These are phyloP conservation scores for Metschnikowia proteae DNA, from an alignment of 805 yeast species.

Conservation along the genomic window DNA sequence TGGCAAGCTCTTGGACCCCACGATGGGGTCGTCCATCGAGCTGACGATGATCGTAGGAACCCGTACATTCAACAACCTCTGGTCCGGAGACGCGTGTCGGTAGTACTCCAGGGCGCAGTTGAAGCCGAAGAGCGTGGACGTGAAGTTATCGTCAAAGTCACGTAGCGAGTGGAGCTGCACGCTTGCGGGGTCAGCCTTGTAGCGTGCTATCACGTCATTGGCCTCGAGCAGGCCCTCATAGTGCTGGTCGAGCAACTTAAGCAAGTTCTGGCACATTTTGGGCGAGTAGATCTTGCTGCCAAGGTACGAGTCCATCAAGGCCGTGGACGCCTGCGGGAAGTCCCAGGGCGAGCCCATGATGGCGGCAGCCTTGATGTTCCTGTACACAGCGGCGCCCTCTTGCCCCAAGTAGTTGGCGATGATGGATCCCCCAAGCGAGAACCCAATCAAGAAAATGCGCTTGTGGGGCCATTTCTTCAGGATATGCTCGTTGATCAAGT, in stretches of 20 bases:
- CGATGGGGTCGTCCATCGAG: slow-evolving; percentile 66
- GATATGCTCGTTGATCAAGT: slow-evolving; percentile 49
- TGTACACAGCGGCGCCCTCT: slow-evolving; percentile 46
- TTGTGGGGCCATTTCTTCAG: slow-evolving; percentile 54
- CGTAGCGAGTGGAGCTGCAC: slow-evolving; percentile 36
- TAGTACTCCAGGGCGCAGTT: slow-evolving; percentile 61
- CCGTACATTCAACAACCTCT: slow-evolving; percentile 50
- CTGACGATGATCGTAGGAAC: slow-evolving; percentile 62
- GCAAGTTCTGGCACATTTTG: slow-evolving; percentile 38
- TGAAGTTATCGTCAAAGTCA: slow-evolving; percentile 61
- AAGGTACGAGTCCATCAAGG: slow-evolving; percentile 34
- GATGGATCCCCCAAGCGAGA: slow-evolving; percentile 69
- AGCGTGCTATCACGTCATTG: slow-evolving; percentile 24
- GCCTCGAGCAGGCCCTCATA: slow-evolving; percentile 25
- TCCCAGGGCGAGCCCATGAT: slow-evolving; percentile 74
- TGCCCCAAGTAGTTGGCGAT: slow-evolving; percentile 67
- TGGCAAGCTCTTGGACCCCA: slow-evolving; percentile 53
- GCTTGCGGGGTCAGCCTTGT: slow-evolving; percentile 27
- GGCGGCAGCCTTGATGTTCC: slow-evolving; percentile 54
- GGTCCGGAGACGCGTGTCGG: slow-evolving; percentile 59
- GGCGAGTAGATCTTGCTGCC: slow-evolving; percentile 42
- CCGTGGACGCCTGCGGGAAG: slow-evolving; percentile 50
- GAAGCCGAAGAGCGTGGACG: slow-evolving; percentile 61
- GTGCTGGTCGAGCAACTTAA: slow-evolving; percentile 31
- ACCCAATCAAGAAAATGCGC: slow-evolving; percentile 63